phyloP scores from a whole-genome alignment of 805 yeast genomes.

The Metschnikowia peoriensis region DNA sequence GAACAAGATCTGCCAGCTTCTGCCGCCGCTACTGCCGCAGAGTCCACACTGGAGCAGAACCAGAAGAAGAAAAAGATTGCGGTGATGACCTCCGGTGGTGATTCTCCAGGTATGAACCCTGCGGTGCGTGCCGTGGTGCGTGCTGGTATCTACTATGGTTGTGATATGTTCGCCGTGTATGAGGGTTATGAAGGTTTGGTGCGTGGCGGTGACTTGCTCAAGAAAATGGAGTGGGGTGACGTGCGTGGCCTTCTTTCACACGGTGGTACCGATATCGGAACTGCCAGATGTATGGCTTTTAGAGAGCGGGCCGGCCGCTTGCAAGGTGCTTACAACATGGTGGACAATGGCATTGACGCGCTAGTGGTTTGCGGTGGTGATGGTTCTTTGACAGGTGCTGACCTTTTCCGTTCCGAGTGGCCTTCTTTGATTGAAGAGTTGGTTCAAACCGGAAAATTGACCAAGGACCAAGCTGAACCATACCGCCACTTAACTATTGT shows the following conservation, averaged over 20 bases:
- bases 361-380: constrained; percentile 98
- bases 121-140: constrained; percentile 94
- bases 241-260: constrained; percentile 90
- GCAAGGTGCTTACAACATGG: constrained; percentile 78
- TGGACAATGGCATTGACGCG: constrained; percentile 88
- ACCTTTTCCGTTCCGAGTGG: constrained; percentile 92
- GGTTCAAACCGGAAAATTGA: constrained; percentile 50
- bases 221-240: constrained; percentile 85
- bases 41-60: not conserved
- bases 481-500: constrained; percentile 78
- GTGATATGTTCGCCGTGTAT: constrained; percentile 86
- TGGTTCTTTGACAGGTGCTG: constrained; percentile 98
- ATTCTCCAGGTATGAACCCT: constrained; percentile 98
- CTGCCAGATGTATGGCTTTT: constrained; percentile 89
- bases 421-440: constrained; percentile 80
- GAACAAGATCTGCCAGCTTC: constrained; percentile 2
- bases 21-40: not conserved
- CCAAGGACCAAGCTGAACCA: constrained; percentile 56
- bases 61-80: constrained; percentile 53
- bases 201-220: constrained; percentile 74
- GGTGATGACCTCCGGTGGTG: constrained; percentile 98
- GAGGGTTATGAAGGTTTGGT: constrained; percentile 97
- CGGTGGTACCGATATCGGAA: constrained; percentile 96
- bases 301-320: constrained; percentile 83
- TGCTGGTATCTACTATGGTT: constrained; percentile 80